Conservation (phyloP, 257 asterid species). For the Mentha longifolia region DNA sequence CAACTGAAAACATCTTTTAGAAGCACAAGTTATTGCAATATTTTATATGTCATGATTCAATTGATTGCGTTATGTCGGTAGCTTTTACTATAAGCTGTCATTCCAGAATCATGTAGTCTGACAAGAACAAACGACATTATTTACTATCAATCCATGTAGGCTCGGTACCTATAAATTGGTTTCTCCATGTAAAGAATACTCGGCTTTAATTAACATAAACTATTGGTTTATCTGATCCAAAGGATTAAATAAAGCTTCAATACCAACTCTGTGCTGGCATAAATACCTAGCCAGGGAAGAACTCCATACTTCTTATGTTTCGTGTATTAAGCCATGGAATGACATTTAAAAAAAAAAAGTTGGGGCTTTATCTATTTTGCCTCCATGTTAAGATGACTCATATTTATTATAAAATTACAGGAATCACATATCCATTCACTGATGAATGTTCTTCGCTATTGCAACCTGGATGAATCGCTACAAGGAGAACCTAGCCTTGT, state of each 20-base stretch:
- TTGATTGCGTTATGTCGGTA: not conserved
- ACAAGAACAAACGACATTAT: conserved; percentile 10
- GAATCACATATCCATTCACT: conserved; percentile 97
- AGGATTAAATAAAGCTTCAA: not conserved
- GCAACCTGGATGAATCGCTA: conserved; percentile 95
- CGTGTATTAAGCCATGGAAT: conserved; percentile 4
- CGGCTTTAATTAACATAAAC: not conserved
- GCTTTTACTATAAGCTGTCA: not conserved
- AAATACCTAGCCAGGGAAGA: not conserved
- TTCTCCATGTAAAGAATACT: conserved; percentile 1
- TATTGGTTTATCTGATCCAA: not conserved
- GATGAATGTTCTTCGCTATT: conserved; percentile 98
- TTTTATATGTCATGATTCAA: not conserved
- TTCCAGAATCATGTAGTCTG: conserved; percentile 7
- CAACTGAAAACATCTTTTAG: not conserved
- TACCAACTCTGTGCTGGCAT: not conserved
- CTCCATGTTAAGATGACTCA: conserved; percentile 27
- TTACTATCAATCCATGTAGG: conserved; percentile 7
- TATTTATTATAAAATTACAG: conserved; percentile 49
- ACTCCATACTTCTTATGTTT: not conserved
- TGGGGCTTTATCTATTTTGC: not conserved
- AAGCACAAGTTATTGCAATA: conserved; percentile 11
- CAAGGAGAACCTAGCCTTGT: conserved; percentile 91
- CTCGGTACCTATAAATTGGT: not conserved
- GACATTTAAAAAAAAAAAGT: not conserved